Conservation (phyloP, 805 yeast genomes). For the Isabelozyma heimii region DNA sequence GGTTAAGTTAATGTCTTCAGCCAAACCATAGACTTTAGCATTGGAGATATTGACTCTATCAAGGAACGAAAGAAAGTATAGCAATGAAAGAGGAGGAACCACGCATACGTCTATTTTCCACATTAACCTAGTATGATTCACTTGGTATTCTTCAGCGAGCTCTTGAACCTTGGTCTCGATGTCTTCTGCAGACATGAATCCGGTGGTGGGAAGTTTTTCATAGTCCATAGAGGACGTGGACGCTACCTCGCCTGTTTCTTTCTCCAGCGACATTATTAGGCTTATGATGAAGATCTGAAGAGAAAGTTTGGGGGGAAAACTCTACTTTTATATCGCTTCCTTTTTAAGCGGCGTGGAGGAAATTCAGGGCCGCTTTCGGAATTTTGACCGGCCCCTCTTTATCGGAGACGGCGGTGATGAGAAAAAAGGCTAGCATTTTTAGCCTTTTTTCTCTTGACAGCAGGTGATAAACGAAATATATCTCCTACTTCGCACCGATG, state of each 20-base stretch:
- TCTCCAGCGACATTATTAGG: background rate
- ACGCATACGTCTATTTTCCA: slow-evolving; percentile 67
- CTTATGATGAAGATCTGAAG: background rate
- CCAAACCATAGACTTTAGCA: slow-evolving; percentile 72
- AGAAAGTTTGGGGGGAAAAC: background rate
- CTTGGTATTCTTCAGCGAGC: slow-evolving; percentile 31
- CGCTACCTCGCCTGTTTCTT: background rate
- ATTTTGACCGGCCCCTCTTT: too few species aligned
- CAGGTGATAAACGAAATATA: too few species aligned
- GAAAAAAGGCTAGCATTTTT: too few species aligned
- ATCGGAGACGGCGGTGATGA: too few species aligned
- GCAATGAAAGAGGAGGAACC: slow-evolving; percentile 71
- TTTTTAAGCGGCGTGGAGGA: too few species aligned
- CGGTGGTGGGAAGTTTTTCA: background rate
- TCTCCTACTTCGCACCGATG: too few species aligned
- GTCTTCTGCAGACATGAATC: slow-evolving; percentile 1
- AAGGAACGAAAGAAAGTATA: slow-evolving; percentile 73
- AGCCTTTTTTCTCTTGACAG: too few species aligned
- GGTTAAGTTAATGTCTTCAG: slow-evolving; percentile 47
- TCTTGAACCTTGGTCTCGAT: slow-evolving; percentile 10
- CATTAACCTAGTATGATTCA: slow-evolving; percentile 56
- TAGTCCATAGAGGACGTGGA: background rate
- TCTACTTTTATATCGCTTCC: too few species aligned
- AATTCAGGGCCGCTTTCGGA: too few species aligned
- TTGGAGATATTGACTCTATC: slow-evolving; percentile 83